Evolutionary conservation across 495 filamentous ascomycete genomes (phyloP).

Genomic region (Copromyces sp.): DNA sequence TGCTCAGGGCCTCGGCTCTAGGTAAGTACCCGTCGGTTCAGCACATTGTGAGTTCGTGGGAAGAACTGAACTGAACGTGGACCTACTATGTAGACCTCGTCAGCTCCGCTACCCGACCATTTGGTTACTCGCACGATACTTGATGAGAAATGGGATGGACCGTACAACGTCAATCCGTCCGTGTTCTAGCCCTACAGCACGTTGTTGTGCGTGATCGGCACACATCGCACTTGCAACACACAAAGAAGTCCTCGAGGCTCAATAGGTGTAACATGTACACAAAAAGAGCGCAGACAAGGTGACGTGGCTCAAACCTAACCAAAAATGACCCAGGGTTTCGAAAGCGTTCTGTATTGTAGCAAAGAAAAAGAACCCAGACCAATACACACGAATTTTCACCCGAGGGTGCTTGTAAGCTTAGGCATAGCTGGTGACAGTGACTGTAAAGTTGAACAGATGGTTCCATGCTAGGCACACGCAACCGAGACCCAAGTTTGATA

Average conservation of each 20-base stretch:
- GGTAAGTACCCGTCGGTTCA: neutral
- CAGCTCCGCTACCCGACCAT: neutral
- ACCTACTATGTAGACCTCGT: neutral
- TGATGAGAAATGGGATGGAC: neutral
- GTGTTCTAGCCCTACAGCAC: neutral
- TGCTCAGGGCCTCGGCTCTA: neutral
- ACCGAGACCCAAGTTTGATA: neutral
- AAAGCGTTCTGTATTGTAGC: neutral
- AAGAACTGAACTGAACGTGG: neutral
- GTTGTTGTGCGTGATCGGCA: neutral
- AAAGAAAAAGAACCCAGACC: neutral
- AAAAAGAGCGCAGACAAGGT: neutral
- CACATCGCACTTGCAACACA: neutral
- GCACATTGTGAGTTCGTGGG: neutral
- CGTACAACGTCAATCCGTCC: neutral
- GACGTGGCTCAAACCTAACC: neutral
- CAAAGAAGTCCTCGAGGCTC: neutral
- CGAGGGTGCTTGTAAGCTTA: neutral
- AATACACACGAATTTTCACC: neutral
- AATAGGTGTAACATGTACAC: neutral
- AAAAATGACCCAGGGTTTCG: too few relatives aligned
- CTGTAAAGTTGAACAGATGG: neutral
- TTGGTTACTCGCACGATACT: neutral
- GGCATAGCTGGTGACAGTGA: neutral
- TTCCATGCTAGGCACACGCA: neutral